phyloP scores from a whole-genome alignment of 140 eudicot species.

The Bidens hawaiensis region DNA sequence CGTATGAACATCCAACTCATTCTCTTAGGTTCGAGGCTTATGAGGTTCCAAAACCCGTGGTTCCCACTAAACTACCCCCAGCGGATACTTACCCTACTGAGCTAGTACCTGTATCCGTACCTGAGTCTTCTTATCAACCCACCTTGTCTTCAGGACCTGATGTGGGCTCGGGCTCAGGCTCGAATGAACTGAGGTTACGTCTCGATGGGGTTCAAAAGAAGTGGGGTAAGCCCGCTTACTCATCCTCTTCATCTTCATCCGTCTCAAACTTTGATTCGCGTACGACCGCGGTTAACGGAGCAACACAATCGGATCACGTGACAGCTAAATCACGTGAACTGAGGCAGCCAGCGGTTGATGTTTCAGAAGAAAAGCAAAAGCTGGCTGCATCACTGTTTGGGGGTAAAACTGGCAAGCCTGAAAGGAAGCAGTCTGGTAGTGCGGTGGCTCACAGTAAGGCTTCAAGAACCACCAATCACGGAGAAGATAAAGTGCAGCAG shows the following conservation, averaged over 20 bases:
- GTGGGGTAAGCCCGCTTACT: constrained; percentile 81
- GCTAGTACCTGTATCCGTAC: constrained; percentile 53
- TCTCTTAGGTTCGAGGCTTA: constrained; percentile 97
- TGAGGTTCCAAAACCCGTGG: constrained; percentile 80
- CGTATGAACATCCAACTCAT: constrained; percentile 62
- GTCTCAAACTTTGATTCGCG: constrained; percentile 48
- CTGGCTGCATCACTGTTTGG: constrained; percentile 93
- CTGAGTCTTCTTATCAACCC: constrained; percentile 55
- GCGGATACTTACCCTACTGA: constrained; percentile 52
- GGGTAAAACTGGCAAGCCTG: constrained; percentile 43
- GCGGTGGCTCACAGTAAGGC: constrained; percentile 44
- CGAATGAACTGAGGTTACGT: constrained; percentile 67
- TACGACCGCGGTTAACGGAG: constrained; percentile 38
- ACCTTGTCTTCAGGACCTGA: constrained; percentile 40
- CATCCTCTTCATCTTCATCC: constrained; percentile 68
- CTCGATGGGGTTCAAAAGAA: constrained; percentile 95
- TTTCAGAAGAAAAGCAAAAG: constrained; percentile 76
- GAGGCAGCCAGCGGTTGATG: constrained; percentile 49
- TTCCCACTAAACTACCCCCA: constrained; percentile 47
- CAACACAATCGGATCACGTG: constrained; percentile 34
- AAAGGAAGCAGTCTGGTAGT: constrained; percentile 54
- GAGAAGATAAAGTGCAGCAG: constrained; percentile 30
- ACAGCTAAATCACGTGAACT: constrained; percentile 38
- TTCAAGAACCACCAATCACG: constrained; percentile 37
- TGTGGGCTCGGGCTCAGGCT: constrained; percentile 40